A percentile compares a stretch with the other conserved stretches of the same genome.
Evolutionary conservation across 2,329 filamentous ascomycete genomes (phyloP).

Genomic region (Setomelanomma holmii): DNA sequence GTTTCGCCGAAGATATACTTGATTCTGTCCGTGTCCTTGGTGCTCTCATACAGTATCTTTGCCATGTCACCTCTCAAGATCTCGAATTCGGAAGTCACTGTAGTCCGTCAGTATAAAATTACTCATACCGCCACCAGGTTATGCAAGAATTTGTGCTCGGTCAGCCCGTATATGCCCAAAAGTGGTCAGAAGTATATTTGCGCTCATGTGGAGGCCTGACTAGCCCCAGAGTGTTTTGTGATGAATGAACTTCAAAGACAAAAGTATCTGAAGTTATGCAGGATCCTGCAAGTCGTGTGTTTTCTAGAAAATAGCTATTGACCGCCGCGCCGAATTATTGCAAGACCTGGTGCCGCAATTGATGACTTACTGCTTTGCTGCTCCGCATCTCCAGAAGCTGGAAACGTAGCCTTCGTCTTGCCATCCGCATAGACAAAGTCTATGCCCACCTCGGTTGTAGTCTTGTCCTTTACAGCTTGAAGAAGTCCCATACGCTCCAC

Average conservation of each 20-base stretch:
- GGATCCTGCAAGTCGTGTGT: too few species aligned
- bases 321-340: too few species aligned
- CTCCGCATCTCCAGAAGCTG: conserved; percentile 46
- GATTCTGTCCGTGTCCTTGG: conserved; percentile 30
- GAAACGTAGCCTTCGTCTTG: conserved; percentile 33
- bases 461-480: conserved; percentile 46
- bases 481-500: conserved; percentile 61
- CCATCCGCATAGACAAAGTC: conserved; percentile 44
- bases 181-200: too few species aligned
- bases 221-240: too few species aligned
- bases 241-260: too few species aligned
- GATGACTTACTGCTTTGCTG: conserved; percentile 41
- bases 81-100: conserved; percentile 64
- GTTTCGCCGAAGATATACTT: conserved; percentile 46
- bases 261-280: too few species aligned
- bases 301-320: too few species aligned
- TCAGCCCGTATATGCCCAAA: not conserved
- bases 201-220: too few species aligned
- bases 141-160: not conserved
- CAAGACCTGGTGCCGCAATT: too few species aligned
- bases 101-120: not conserved
- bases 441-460: conserved; percentile 59
- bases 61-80: conserved; percentile 66
- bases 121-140: too few species aligned
- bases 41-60: conserved; percentile 57